Base-by-base conservation (phyloP, 2,329 filamentous ascomycete species). In the Chaetoscypha palmicola region DNA sequence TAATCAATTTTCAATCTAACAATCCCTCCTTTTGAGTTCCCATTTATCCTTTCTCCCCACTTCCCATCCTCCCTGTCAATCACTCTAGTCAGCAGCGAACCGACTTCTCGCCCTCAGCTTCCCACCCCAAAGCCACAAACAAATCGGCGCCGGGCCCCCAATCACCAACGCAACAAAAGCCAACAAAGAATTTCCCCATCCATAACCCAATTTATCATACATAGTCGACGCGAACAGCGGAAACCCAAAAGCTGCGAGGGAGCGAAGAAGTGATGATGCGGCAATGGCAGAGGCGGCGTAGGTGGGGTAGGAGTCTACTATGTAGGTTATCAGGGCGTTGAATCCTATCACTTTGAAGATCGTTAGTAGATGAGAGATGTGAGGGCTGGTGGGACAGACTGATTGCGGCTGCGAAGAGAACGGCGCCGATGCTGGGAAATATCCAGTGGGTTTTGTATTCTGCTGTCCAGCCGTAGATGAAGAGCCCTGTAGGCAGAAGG, bases 401-500 rank as follows among this genome's bases (percentile, higher is more conserved):
- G 7, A 71, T 67, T 2, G 73, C 74, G 2, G 67, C 58, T 0
- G 70, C 69, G 43, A 78, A 69, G 16, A 75, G 64, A 0, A 58
- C 56, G 2, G 70, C 71, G 2, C 75, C 76, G 35, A 78, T 69
- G 42, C 78, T 73, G 0, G 75, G 74, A 12, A 74, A 62, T 35
- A 79, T 72, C 71, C 73, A 79, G 52, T 73, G 70, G 9, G 22
- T 12, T 1, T 65, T 60, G 3, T 67, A 56, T 22, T 75, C 64
- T 0, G 72, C 74, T 1, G 67, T 65, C 75, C 74, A 79, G 28
- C 76, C 76, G 54, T 79, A 79, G 57, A 70, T 66, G 48, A 78
- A 68, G 0, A 80, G 63, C 1, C 72, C 70, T 8, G 80, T 63
- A 0, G 79, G 79, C 0, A 81, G 30, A 1, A 80, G 48, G 0